Percentiles rank a stretch among this genome's conserved stretches.
These are phyloP conservation scores for Centaurea solstitialis DNA, from an alignment of 129 eudicot species.

Conservation along the genomic window DNA sequence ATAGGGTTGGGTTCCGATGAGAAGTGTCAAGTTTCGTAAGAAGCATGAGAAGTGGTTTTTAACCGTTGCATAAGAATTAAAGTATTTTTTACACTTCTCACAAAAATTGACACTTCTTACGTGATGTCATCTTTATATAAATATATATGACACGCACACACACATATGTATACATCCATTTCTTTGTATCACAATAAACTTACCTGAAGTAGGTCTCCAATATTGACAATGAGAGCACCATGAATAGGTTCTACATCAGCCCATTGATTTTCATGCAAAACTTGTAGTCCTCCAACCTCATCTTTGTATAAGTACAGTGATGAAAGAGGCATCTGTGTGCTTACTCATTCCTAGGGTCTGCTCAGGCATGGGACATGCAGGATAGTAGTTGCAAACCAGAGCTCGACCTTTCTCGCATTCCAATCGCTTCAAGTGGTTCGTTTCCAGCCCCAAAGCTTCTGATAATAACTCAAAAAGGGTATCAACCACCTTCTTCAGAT, in stretches of 20 bases:
- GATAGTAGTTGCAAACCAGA: conserved; percentile 47
- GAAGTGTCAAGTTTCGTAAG: too few relatives aligned
- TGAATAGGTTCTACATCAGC: conserved; percentile 35
- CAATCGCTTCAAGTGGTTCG: conserved; percentile 33
- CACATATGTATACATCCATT: neutral
- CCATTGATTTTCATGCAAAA: conserved; percentile 48
- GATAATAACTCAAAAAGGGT: conserved; percentile 44
- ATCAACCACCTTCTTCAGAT: conserved; percentile 29
- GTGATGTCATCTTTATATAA: too few relatives aligned
- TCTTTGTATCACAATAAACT: neutral
- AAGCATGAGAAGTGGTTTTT: too few relatives aligned
- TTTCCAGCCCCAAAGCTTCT: conserved; percentile 46
- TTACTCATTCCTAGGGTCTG: conserved; percentile 40
- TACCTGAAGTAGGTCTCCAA: conserved; percentile 62
- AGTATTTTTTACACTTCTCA: too few relatives aligned
- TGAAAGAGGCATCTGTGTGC: conserved; percentile 46
- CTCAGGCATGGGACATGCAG: conserved; percentile 63
- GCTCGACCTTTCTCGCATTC: conserved; percentile 30
- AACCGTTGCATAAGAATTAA: too few relatives aligned
- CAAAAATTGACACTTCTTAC: too few relatives aligned
- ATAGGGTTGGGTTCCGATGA: too few relatives aligned
- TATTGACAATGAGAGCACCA: conserved; percentile 44
- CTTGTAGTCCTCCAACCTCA: conserved; percentile 53
- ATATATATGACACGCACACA: too few relatives aligned
- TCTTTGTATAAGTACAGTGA: conserved; percentile 51